A percentile compares a stretch with the other conserved stretches of the same genome.
Conservation (phyloP, 441 rosid species). For the Metrosideros polymorpha region DNA sequence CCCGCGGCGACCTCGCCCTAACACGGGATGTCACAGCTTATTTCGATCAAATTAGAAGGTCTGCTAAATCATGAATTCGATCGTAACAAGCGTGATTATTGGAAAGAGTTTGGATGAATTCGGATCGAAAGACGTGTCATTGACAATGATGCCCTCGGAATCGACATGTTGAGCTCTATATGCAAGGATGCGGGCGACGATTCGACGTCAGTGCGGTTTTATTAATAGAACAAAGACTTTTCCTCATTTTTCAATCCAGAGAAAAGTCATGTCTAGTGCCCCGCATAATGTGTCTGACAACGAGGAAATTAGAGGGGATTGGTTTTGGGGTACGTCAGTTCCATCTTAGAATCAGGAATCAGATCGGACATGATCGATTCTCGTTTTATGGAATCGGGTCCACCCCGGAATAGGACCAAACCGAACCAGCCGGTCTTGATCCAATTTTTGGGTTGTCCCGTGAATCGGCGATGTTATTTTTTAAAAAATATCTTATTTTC, state of each 20-base stretch:
- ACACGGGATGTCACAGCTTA: no score
- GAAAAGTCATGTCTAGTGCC: no score
- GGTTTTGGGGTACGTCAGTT: accelerated
- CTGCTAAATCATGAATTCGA: background rate
- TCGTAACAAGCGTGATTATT: background rate
- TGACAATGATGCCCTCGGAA: background rate
- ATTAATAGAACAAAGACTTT: background rate
- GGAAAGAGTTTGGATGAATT: background rate
- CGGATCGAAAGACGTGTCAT: background rate
- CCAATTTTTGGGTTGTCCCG: background rate
- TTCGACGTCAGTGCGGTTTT: background rate
- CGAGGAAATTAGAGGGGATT: background rate
- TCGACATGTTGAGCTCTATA: background rate
- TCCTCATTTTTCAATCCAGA: background rate
- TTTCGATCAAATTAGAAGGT: background rate
- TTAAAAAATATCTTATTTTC: background rate
- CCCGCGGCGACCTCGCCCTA: no score
- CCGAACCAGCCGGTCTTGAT: accelerated
- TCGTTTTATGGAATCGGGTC: background rate
- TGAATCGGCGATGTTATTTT: background rate
- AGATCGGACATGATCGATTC: background rate
- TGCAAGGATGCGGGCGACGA: background rate
- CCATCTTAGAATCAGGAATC: background rate
- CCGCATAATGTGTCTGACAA: background rate
- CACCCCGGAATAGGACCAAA: background rate